Percentiles rank a stretch among this genome's conserved stretches.
Conservation (phyloP, 2,329 filamentous ascomycete genomes). For the Beauveria rudraprayagi region DNA sequence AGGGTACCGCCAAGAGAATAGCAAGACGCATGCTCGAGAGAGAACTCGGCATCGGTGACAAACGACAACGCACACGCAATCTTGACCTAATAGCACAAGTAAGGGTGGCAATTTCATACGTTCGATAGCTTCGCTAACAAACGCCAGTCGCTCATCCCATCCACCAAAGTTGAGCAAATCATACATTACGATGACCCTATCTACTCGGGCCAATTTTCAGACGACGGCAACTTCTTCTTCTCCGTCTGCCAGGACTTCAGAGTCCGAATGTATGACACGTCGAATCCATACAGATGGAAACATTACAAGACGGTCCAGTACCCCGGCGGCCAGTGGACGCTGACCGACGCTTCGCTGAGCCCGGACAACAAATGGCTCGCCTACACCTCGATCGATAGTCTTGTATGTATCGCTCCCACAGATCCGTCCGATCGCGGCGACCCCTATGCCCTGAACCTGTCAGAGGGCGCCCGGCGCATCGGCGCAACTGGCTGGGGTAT, state of each 20-base stretch:
- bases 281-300: conserved; percentile 89
- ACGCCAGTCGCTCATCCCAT: conserved; percentile 64
- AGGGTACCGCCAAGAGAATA: conserved; percentile 47
- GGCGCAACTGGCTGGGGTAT: conserved; percentile 19
- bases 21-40: conserved; percentile 68
- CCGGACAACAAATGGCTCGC: conserved; percentile 89
- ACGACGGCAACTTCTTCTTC: conserved; percentile 97
- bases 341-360: conserved; percentile 86
- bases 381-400: conserved; percentile 79
- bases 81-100: conserved; percentile 61
- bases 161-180: conserved; percentile 71
- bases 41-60: conserved; percentile 65
- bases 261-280: conserved; percentile 95
- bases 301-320: conserved; percentile 88
- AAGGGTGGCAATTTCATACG: conserved; percentile 14
- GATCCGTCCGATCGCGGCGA: conserved; percentile 76
- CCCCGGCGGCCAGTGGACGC: conserved; percentile 86
- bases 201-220: conserved; percentile 93
- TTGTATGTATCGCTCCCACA: conserved; percentile 79
- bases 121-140: not conserved
- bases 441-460: conserved; percentile 70
- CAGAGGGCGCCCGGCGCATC: conserved; percentile 21
- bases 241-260: conserved; percentile 86
- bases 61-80: conserved; percentile 51
- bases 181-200: conserved; percentile 80